A percentile compares a stretch with the other conserved stretches of the same genome.
These are phyloP conservation scores for Eruca vesicaria DNA, from an alignment of 441 rosid genomes.

Conservation along the genomic window DNA sequence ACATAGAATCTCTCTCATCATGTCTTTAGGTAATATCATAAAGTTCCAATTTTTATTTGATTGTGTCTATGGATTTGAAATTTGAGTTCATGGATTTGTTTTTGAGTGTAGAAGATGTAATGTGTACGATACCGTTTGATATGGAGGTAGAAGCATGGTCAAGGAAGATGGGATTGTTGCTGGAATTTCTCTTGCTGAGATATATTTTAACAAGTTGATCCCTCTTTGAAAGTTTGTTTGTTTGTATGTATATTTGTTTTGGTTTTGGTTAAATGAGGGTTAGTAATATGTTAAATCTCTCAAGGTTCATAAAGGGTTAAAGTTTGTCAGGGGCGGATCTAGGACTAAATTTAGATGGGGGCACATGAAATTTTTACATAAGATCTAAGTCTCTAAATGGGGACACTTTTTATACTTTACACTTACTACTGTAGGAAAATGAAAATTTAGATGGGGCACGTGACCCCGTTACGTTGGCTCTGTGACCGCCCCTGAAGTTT, in stretches of 20 bases:
- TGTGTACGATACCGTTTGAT: slow-evolving; percentile 73
- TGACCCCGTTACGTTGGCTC: too few species aligned
- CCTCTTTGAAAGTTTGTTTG: slow-evolving; percentile 61
- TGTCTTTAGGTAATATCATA: background rate
- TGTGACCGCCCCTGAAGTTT: too few species aligned
- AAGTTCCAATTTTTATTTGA: slow-evolving; percentile 12
- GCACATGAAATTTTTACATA: too few species aligned
- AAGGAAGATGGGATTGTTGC: slow-evolving; percentile 89
- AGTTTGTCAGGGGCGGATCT: too few species aligned
- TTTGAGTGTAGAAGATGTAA: slow-evolving; percentile 70
- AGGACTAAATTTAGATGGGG: too few species aligned
- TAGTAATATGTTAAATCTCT: slow-evolving; percentile 3
- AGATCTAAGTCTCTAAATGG: too few species aligned
- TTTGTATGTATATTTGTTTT: slow-evolving; percentile 10
- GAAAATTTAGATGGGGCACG: too few species aligned
- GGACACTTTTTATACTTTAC: too few species aligned
- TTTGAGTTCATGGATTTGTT: background rate
- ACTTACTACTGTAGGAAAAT: too few species aligned
- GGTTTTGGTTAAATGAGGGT: background rate
- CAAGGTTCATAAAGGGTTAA: too few species aligned
- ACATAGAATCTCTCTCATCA: slow-evolving; percentile 51
- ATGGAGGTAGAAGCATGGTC: slow-evolving; percentile 88
- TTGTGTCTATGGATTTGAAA: background rate
- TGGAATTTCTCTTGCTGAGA: slow-evolving; percentile 73
- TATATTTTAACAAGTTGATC: slow-evolving; percentile 81